These are phyloP conservation scores for Russula sp. DNA, from an alignment of 768 basidiomycete species.

Conservation along the genomic window DNA sequence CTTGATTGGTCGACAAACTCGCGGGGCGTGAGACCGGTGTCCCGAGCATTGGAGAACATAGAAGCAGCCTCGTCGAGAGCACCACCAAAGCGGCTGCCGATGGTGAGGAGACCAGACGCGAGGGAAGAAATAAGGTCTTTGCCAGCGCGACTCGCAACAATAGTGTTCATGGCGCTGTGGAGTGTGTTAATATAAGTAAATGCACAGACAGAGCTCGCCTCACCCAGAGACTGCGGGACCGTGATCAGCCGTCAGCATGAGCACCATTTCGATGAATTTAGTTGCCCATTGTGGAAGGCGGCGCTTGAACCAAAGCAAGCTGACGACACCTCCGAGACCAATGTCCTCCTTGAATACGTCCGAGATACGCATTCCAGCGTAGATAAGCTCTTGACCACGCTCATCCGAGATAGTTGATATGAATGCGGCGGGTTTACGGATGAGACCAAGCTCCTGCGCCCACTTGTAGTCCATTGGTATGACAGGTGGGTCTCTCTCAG, in stretches of 20 bases:
- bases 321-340: slow-evolving; percentile 94
- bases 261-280: slow-evolving; percentile 99
- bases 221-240: slow-evolving; percentile 91
- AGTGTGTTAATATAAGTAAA: slow-evolving; percentile 12
- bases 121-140: slow-evolving; percentile 98
- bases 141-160: slow-evolving; percentile 98
- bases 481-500: slow-evolving; percentile 85
- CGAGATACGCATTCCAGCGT: slow-evolving; percentile 98
- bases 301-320: slow-evolving; percentile 97
- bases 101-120: slow-evolving; percentile 93
- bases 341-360: slow-evolving; percentile 98
- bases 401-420: slow-evolving; percentile 99
- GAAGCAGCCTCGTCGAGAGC: slow-evolving; percentile 95
- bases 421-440: slow-evolving; percentile 98
- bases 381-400: slow-evolving; percentile 96
- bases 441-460: slow-evolving; percentile 97
- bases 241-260: slow-evolving; percentile 99
- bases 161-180: slow-evolving; percentile 92
- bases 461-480: slow-evolving; percentile 99
- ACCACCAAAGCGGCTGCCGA: slow-evolving; percentile 97
- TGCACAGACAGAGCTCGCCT: slow-evolving; percentile 13
- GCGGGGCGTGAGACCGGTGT: slow-evolving; percentile 91
- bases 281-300: slow-evolving; percentile 88
- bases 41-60: slow-evolving; percentile 92
- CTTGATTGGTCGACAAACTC: slow-evolving; percentile 95